Evolutionary conservation across 192 early-diverging fungal genomes (phyloP).

Genomic region (Cladochytrium replicatum): DNA sequence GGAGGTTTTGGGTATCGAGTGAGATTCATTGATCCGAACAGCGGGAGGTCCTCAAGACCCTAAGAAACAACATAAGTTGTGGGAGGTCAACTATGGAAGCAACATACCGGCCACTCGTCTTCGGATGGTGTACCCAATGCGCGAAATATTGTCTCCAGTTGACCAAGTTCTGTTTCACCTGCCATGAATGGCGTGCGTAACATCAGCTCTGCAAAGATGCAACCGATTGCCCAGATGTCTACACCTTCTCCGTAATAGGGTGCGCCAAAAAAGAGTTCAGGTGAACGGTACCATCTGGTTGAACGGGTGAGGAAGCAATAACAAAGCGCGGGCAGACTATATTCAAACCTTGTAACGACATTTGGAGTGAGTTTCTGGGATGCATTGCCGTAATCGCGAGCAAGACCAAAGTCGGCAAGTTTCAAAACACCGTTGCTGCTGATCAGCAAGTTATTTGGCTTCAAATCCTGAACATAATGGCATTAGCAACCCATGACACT

Average conservation of each 20-base stretch:
- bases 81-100: background rate
- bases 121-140: slow-evolving; percentile 77
- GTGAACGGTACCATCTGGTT: slow-evolving; percentile 86
- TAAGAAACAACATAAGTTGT: background rate
- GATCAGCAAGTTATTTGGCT: slow-evolving; percentile 50
- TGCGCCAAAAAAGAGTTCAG: slow-evolving; percentile 86
- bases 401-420: slow-evolving; percentile 96
- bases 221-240: slow-evolving; percentile 96
- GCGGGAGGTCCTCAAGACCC: slow-evolving; percentile 14
- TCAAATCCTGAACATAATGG: slow-evolving; percentile 51
- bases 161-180: slow-evolving; percentile 77
- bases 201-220: slow-evolving; percentile 97
- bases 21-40: background rate
- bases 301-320: background rate
- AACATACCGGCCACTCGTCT: slow-evolving; percentile 69
- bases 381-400: slow-evolving; percentile 87
- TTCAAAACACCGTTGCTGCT: slow-evolving; percentile 80
- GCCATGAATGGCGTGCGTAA: slow-evolving; percentile 83
- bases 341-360: slow-evolving; percentile 69
- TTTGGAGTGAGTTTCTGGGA: slow-evolving; percentile 78
- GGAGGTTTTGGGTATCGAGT: slow-evolving; percentile 52
- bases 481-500: background rate
- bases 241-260: slow-evolving; percentile 77
- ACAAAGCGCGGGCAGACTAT: background rate
- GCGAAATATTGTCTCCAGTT: slow-evolving; percentile 76